Conservation (phyloP, 2,329 filamentous ascomycete genomes). For the Zymoseptoria ardabiliae region DNA sequence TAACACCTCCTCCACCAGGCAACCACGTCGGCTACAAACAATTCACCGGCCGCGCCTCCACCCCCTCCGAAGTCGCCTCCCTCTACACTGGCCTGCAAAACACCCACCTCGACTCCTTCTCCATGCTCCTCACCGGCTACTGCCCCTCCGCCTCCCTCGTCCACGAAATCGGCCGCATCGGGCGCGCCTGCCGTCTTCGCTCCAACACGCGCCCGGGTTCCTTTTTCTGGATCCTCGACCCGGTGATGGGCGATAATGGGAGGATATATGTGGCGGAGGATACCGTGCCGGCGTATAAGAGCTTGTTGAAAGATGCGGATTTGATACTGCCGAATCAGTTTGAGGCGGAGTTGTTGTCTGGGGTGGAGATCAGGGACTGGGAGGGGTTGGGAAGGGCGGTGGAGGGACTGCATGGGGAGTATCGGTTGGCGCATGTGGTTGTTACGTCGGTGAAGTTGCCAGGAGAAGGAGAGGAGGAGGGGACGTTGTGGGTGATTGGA, state of each 20-base stretch:
- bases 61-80: slow-evolving; percentile 73
- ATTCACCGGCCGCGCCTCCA: slow-evolving; percentile 75
- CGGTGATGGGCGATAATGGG: slow-evolving; percentile 97
- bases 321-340: slow-evolving; percentile 95
- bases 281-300: slow-evolving; percentile 84
- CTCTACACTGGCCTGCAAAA: slow-evolving; percentile 79
- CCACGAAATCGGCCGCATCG: slow-evolving; percentile 76
- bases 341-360: slow-evolving; percentile 87
- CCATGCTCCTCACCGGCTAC: slow-evolving; percentile 93
- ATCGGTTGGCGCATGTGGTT: slow-evolving; percentile 76
- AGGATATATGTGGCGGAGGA: slow-evolving; percentile 85
- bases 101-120: slow-evolving; percentile 79
- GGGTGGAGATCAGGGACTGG: slow-evolving; percentile 73
- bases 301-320: slow-evolving; percentile 71
- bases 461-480: slow-evolving; percentile 9
- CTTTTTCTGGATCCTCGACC: slow-evolving; percentile 97
- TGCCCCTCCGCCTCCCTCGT: slow-evolving; percentile 82
- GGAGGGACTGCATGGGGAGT: slow-evolving; percentile 63
- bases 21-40: slow-evolving; percentile 93
- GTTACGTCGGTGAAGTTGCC: slow-evolving; percentile 80
- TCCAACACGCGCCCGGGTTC: slow-evolving; percentile 56
- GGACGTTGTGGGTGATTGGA: slow-evolving; percentile 55
- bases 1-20: slow-evolving; percentile 46
- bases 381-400: slow-evolving; percentile 66
- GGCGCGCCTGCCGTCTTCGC: slow-evolving; percentile 65